These are phyloP conservation scores for Desmodesmus armatus DNA, from an alignment of 139 green algal genomes.

Conservation along the genomic window DNA sequence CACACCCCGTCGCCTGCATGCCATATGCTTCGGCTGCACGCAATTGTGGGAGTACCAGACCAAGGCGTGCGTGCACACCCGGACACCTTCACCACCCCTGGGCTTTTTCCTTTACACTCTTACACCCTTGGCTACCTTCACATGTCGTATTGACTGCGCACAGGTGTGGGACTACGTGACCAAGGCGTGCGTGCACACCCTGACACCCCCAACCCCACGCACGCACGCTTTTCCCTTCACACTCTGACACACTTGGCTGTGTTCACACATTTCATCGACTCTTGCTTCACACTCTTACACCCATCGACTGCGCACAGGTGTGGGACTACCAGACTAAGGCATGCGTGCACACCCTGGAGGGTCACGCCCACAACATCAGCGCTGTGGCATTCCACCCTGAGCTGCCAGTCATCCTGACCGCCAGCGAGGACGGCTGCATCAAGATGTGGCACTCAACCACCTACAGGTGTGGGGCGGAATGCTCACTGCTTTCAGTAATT, in stretches of 20 bases:
- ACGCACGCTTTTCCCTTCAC: neutral
- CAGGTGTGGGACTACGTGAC: too few species aligned
- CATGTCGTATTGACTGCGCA: too few species aligned
- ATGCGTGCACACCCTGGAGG: slow-evolving; percentile 96
- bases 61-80: too few species aligned
- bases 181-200: too few species aligned
- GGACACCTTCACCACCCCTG: too few species aligned
- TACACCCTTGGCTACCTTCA: too few species aligned
- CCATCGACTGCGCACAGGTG: slow-evolving; percentile 67
- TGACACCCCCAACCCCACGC: too few species aligned
- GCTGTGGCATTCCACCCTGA: slow-evolving; percentile 98
- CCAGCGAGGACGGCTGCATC: slow-evolving; percentile 96
- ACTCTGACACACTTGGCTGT: neutral
- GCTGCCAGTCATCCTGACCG: slow-evolving; percentile 96
- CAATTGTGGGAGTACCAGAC: too few species aligned
- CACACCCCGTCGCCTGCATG: too few species aligned
- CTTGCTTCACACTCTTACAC: neutral
- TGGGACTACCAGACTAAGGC: slow-evolving; percentile 99
- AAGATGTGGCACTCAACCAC: slow-evolving; percentile 98
- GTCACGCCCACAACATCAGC: slow-evolving; percentile 90
- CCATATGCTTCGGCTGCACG: too few species aligned
- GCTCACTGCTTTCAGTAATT: neutral
- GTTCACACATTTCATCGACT: neutral
- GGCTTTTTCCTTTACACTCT: too few species aligned
- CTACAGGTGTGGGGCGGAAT: slow-evolving; percentile 79